Conservation (phyloP, 208 protist genomes). For the Lotmaria passim region DNA sequence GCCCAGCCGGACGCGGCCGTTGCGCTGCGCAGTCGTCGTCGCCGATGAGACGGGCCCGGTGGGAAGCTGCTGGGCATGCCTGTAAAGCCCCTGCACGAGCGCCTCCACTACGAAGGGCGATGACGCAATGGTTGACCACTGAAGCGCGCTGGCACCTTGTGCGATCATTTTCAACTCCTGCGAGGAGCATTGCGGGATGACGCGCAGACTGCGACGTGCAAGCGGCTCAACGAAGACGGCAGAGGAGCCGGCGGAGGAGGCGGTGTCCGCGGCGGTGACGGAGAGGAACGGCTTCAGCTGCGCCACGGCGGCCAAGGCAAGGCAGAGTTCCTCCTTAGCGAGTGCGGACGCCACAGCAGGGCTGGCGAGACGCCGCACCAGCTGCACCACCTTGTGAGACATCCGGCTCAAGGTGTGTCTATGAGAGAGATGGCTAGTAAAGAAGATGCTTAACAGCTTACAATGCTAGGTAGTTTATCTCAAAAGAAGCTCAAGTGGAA, state of each 20-base stretch:
- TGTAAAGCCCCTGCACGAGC: conserved; percentile 45
- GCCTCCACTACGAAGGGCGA: conserved; percentile 35
- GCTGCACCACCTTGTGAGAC: conserved; percentile 15
- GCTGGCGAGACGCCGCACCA: conserved; percentile 33
- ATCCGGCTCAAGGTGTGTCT: too few relatives aligned
- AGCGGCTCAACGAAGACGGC: conserved; percentile 12
- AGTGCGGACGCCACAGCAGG: conserved; percentile 26
- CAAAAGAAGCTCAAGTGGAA: too few relatives aligned
- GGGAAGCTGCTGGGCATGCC: background rate
- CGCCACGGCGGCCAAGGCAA: conserved; percentile 63
- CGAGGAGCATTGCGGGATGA: conserved; percentile 50
- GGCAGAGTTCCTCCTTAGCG: conserved; percentile 61
- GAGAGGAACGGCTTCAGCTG: conserved; percentile 29
- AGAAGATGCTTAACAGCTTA: too few relatives aligned
- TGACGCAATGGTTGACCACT: conserved; percentile 20
- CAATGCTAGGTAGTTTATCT: too few relatives aligned
- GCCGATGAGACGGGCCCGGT: too few relatives aligned
- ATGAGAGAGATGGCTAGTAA: too few relatives aligned
- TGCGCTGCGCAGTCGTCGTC: background rate
- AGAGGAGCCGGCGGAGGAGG: conserved; percentile 10
- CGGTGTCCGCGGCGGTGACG: background rate
- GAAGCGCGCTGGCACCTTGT: conserved; percentile 49
- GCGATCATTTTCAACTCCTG: conserved; percentile 74
- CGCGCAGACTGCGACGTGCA: conserved; percentile 28
- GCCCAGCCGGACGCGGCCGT: conserved; percentile 15